Conservation (phyloP, 2,329 filamentous ascomycete genomes). For the Xylaria sp. region DNA sequence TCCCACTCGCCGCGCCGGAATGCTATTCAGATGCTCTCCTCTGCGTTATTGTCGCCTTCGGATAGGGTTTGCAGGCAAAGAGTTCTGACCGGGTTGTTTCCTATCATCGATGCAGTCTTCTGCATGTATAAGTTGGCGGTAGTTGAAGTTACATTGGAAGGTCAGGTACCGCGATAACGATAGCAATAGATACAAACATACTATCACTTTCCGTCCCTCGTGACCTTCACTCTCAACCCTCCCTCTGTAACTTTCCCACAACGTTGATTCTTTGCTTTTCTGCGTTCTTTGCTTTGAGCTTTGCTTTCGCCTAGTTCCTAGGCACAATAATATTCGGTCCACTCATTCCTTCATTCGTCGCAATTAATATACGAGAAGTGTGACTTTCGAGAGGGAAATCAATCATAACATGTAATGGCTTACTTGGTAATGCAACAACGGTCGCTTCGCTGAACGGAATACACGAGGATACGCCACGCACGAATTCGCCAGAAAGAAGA, state of each 20-base stretch:
- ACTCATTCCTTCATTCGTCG: neutral
- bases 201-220: slow-evolving; percentile 5
- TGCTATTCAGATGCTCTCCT: neutral
- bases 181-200: neutral
- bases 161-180: slow-evolving; percentile 3
- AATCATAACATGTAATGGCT: neutral
- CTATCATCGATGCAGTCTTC: neutral
- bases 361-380: neutral
- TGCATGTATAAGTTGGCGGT: neutral
- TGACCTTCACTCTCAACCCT: neutral
- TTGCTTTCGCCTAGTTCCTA: neutral
- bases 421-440: neutral
- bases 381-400: neutral
- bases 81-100: neutral
- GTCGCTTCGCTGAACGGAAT: neutral
- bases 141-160: neutral
- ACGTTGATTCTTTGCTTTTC: neutral
- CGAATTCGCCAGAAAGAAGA: no score
- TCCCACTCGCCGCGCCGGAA: neutral
- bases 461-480: neutral
- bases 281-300: neutral
- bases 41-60: neutral
- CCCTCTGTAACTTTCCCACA: neutral
- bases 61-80: neutral
- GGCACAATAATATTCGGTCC: neutral